Conservation (phyloP, 2,329 filamentous ascomycete genomes). For the Penicillium sp. region DNA sequence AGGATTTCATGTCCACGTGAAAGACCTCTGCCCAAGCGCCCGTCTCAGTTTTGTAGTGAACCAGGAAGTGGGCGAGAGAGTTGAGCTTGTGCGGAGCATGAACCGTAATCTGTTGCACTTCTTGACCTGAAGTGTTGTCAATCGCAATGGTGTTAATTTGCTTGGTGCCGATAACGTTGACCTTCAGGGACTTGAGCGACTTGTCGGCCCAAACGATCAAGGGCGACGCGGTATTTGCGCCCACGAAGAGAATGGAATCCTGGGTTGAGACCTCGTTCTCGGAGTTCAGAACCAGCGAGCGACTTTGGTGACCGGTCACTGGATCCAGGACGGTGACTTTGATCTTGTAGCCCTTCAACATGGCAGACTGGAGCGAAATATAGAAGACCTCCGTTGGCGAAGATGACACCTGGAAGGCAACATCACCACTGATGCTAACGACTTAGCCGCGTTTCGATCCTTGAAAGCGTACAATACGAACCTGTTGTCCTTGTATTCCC, state of each 20-base stretch:
- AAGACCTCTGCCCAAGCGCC: slow-evolving; percentile 84
- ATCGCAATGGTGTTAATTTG: slow-evolving; percentile 41
- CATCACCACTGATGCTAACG: slow-evolving; percentile 57
- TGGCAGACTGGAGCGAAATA: slow-evolving; percentile 69
- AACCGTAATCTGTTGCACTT: slow-evolving; percentile 60
- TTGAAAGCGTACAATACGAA: slow-evolving; percentile 24
- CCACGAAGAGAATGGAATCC: slow-evolving; percentile 44
- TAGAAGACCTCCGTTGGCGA: slow-evolving; percentile 72
- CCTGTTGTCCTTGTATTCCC: slow-evolving; percentile 72
- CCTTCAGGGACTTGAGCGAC: slow-evolving; percentile 44
- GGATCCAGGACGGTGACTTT: slow-evolving; percentile 74
- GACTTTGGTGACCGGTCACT: slow-evolving; percentile 68
- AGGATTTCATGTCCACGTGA: slow-evolving; percentile 73
- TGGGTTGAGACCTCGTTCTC: slow-evolving; percentile 66
- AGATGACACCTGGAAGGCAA: slow-evolving; percentile 73
- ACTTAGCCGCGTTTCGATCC: slow-evolving; percentile 11
- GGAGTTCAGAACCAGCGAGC: slow-evolving; percentile 70
- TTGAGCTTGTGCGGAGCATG: slow-evolving; percentile 74
- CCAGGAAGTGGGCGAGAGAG: slow-evolving; percentile 78
- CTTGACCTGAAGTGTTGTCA: slow-evolving; percentile 43
- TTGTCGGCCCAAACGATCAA: slow-evolving; percentile 50
- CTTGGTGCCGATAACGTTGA: slow-evolving; percentile 49
- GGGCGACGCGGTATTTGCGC: slow-evolving; percentile 43
- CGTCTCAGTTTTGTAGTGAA: slow-evolving; percentile 71
- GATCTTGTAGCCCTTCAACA: slow-evolving; percentile 69